Evolutionary conservation across 164 flowering plant species (phyloP).

Genomic region (Vitis amurensis): DNA sequence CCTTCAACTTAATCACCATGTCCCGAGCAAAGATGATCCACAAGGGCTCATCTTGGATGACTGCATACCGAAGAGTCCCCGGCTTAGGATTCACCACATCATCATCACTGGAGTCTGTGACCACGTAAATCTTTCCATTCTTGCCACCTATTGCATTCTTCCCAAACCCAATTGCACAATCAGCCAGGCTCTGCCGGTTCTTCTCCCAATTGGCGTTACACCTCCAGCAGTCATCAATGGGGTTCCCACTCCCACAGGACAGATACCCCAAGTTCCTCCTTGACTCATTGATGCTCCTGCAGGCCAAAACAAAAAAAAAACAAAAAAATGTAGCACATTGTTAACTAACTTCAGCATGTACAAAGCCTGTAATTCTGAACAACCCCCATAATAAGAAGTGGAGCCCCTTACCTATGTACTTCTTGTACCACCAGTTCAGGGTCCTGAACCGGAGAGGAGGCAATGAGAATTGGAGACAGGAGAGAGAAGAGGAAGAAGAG

Average conservation of each 20-base stretch:
- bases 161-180: conserved; percentile 87
- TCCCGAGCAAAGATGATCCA: conserved; percentile 78
- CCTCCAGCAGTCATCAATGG: conserved; percentile 91
- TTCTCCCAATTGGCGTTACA: conserved; percentile 81
- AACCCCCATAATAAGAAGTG: neutral
- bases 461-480: conserved; percentile 28
- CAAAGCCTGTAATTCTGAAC: neutral
- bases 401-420: conserved; percentile 53
- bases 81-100: conserved; percentile 74
- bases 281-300: conserved; percentile 54
- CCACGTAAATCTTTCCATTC: conserved; percentile 66
- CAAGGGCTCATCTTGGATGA: conserved; percentile 73
- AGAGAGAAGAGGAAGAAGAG: conserved; percentile 36
- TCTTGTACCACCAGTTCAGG: conserved; percentile 61
- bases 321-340: neutral
- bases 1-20: conserved; percentile 73
- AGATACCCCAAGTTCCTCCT: conserved; percentile 65
- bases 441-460: conserved; percentile 44
- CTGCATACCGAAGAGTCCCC: conserved; percentile 75
- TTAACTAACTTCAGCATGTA: neutral
- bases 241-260: conserved; percentile 79
- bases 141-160: conserved; percentile 72
- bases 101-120: conserved; percentile 64
- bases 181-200: conserved; percentile 73
- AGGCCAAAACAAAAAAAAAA: neutral